Evolutionary conservation across 495 filamentous ascomycete genomes (phyloP).

Genomic region (Neurospora sp.): DNA sequence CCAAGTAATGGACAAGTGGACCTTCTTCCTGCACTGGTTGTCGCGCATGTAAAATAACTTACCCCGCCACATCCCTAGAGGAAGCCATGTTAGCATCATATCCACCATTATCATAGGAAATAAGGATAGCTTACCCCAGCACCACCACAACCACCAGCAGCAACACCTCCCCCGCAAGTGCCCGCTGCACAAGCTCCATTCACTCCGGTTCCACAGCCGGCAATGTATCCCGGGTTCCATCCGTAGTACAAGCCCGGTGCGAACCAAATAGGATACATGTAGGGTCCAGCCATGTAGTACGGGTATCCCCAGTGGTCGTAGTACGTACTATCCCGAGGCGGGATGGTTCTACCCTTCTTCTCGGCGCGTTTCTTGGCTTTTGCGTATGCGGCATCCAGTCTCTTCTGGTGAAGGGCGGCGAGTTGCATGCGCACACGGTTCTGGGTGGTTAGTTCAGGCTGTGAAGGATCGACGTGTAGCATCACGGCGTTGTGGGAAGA

Average conservation of each 20-base stretch:
- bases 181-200: conserved; percentile 12
- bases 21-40: neutral
- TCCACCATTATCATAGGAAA: neutral
- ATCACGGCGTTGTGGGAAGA: conserved; percentile 53
- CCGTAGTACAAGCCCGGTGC: conserved; percentile 16
- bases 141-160: conserved; percentile 25
- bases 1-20: neutral
- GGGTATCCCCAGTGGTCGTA: conserved; percentile 46
- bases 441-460: conserved; percentile 34
- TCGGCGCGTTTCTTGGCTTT: conserved; percentile 51
- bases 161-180: conserved; percentile 25
- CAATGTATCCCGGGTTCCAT: conserved; percentile 32
- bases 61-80: conserved; percentile 7
- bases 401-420: conserved; percentile 30
- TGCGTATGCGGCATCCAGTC: conserved; percentile 52
- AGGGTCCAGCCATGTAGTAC: conserved; percentile 32
- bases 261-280: conserved; percentile 25
- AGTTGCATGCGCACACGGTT: conserved; percentile 44
- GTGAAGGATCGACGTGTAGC: conserved; percentile 26
- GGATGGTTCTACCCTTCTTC: conserved; percentile 46
- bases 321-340: conserved; percentile 37
- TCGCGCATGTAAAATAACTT: neutral
- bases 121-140: conserved; percentile 5
- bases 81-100: neutral
- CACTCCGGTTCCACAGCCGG: conserved; percentile 6